Evolutionary conservation across 352 stramenopile species (phyloP).

Genomic region (Pythium insidiosum): DNA sequence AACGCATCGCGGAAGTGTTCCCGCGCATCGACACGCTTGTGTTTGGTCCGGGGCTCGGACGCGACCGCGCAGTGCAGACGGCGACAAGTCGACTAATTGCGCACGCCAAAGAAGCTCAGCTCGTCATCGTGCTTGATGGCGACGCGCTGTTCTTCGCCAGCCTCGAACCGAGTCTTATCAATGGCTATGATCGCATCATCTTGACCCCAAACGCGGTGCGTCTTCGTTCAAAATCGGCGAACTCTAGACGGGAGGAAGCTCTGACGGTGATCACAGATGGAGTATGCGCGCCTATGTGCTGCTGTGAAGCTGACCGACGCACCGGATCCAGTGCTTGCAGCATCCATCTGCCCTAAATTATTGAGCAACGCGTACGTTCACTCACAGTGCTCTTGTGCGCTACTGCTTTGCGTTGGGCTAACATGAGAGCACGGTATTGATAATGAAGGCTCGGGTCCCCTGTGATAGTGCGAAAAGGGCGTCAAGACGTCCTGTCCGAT

Average conservation of each 20-base stretch:
- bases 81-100: constrained; percentile 62
- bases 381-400: too few relatives aligned
- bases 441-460: constrained; percentile 58
- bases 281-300: constrained; percentile 71
- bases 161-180: constrained; percentile 50
- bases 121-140: constrained; percentile 93
- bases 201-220: constrained; percentile 92
- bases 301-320: constrained; percentile 29
- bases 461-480: constrained; percentile 83
- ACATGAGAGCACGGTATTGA: too few relatives aligned
- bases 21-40: constrained; percentile 71
- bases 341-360: constrained; percentile 29
- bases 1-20: constrained; percentile 50
- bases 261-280: too few relatives aligned
- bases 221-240: background rate
- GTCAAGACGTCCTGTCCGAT: constrained; percentile 74
- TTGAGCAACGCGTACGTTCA: constrained; percentile 51
- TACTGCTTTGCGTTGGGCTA: too few relatives aligned
- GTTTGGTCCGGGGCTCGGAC: constrained; percentile 91
- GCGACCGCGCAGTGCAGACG: constrained; percentile 84
- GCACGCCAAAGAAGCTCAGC: constrained; percentile 40
- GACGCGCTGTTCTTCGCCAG: constrained; percentile 91
- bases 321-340: constrained; percentile 40
- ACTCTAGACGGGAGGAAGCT: too few relatives aligned
- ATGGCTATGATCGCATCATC: constrained; percentile 66